A percentile compares a stretch with the other conserved stretches of the same genome.
These are phyloP conservation scores for Globisporangium canariense DNA, from an alignment of 352 stramenopile species.

Conservation along the genomic window DNA sequence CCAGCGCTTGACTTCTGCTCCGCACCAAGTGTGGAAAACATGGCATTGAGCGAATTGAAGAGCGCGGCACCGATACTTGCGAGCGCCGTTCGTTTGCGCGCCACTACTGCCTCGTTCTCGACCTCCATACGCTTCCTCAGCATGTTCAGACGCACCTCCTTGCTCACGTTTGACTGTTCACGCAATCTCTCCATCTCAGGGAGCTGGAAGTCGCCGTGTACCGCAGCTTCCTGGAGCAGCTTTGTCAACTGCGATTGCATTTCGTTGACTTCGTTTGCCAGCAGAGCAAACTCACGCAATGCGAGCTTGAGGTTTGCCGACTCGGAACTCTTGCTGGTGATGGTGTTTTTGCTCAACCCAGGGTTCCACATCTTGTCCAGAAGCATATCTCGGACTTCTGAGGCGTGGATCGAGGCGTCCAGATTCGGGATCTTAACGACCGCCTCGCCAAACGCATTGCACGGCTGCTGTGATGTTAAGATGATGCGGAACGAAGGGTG, in stretches of 20 bases:
- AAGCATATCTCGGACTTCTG: slow-evolving; percentile 32
- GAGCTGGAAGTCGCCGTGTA: slow-evolving; percentile 42
- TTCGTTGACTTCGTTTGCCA: slow-evolving; percentile 19
- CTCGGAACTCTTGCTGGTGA: slow-evolving; percentile 6
- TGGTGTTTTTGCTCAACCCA: background rate
- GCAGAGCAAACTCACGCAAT: slow-evolving; percentile 27
- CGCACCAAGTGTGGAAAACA: no score
- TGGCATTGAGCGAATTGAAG: slow-evolving; percentile 42
- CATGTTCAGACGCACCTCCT: slow-evolving; percentile 25
- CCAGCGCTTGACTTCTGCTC: background rate
- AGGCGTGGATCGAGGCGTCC: slow-evolving; percentile 22
- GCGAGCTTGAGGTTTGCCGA: slow-evolving; percentile 22
- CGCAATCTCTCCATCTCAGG: slow-evolving; percentile 34
- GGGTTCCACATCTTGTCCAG: slow-evolving; percentile 50
- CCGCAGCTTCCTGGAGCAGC: slow-evolving; percentile 37
- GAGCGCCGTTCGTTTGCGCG: slow-evolving; percentile 18
- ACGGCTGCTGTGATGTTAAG: slow-evolving; percentile 29
- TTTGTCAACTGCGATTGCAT: slow-evolving; percentile 30
- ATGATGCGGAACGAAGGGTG: slow-evolving; percentile 42
- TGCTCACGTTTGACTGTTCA: slow-evolving; percentile 20
- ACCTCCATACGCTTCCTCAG: slow-evolving; percentile 16
- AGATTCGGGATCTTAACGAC: slow-evolving; percentile 34
- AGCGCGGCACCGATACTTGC: slow-evolving; percentile 33
- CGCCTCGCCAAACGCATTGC: slow-evolving; percentile 36
- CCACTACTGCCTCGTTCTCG: slow-evolving; percentile 12